Conservation (phyloP, 139 green algal genomes). For the Chlorella sp. region DNA sequence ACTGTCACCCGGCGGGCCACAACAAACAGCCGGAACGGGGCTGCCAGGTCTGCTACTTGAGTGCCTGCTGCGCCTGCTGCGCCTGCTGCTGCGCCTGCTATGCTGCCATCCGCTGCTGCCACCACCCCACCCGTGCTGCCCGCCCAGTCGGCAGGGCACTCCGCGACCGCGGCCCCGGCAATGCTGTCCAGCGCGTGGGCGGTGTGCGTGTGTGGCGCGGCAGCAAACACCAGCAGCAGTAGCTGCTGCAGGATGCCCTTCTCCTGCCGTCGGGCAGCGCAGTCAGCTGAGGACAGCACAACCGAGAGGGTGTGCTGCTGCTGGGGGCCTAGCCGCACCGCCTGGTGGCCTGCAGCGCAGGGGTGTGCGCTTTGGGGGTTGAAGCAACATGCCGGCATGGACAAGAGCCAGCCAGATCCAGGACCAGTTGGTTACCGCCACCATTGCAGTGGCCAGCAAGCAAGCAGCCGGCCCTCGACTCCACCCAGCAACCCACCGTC, state of each 20-base stretch:
- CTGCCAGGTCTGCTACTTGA: neutral
- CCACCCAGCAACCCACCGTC: neutral
- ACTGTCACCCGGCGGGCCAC: conserved; percentile 31
- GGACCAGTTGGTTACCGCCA: too few species aligned
- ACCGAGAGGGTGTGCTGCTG: conserved; percentile 27
- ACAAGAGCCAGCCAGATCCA: too few species aligned
- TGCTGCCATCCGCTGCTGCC: too few species aligned
- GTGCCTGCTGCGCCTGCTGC: neutral
- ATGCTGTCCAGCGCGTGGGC: neutral
- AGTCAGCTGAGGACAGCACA: conserved; percentile 22
- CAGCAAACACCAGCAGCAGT: conserved; percentile 31
- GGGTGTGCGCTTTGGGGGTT: neutral
- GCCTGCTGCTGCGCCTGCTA: neutral
- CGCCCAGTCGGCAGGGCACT: neutral
- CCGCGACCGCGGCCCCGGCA: neutral
- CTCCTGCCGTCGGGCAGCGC: conserved; percentile 12
- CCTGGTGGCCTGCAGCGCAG: neutral
- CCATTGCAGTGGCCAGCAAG: too few species aligned
- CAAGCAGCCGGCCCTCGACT: too few species aligned
- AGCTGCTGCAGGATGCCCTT: conserved; percentile 35
- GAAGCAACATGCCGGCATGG: neutral
- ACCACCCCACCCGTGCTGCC: neutral
- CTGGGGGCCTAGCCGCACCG: conserved; percentile 5
- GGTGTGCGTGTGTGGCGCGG: neutral
- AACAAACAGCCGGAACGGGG: conserved; percentile 27